These are phyloP conservation scores for Ricinus communis DNA, from an alignment of 345 rosid genomes.

Conservation along the genomic window DNA sequence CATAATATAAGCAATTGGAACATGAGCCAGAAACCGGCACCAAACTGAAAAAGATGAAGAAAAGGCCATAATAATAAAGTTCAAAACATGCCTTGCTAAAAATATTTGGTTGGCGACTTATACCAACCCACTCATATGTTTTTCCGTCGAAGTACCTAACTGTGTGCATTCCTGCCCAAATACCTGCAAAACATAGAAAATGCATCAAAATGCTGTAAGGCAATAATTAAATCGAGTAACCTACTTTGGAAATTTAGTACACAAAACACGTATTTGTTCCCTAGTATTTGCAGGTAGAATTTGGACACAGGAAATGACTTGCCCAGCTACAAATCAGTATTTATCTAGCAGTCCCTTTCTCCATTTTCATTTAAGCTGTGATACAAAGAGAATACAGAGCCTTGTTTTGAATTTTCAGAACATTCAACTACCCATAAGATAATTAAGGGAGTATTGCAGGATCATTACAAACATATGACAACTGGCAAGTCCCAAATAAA, in stretches of 20 bases:
- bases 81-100: slow-evolving; percentile 62
- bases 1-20: not conserved
- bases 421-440: not conserved
- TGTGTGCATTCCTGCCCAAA: slow-evolving; percentile 98
- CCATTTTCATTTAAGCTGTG: not conserved
- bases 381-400: not conserved
- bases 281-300: not conserved
- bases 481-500: not conserved
- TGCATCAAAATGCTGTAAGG: not conserved
- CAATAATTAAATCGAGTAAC: not conserved
- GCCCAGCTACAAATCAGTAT: not conserved
- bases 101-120: slow-evolving; percentile 91
- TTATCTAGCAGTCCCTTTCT: not conserved
- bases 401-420: not conserved
- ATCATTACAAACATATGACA: not conserved
- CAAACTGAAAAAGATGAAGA: not conserved
- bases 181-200: slow-evolving; percentile 46
- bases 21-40: not conserved
- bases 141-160: slow-evolving; percentile 92
- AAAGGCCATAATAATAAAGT: not conserved
- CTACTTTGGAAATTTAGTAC: not conserved
- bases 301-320: not conserved
- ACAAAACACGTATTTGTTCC: not conserved
- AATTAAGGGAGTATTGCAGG: not conserved
- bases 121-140: slow-evolving; percentile 99